A percentile compares a stretch with the other conserved stretches of the same genome.
phyloP scores from a whole-genome alignment of 2,329 filamentous ascomycete species.

The Colletotrichum lindemuthianum region DNA sequence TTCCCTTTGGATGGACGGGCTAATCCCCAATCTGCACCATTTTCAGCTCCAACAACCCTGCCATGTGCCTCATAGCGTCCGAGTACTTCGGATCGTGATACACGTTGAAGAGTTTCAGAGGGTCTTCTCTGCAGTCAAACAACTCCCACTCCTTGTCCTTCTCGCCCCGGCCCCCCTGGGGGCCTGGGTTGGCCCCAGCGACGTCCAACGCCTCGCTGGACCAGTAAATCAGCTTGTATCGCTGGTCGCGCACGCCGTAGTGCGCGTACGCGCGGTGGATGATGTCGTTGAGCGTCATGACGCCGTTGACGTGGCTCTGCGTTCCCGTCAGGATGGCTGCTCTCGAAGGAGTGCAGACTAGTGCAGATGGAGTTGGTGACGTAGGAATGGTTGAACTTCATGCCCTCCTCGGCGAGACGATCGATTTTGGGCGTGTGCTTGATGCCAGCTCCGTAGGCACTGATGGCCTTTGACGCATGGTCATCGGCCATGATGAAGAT shows the following conservation, averaged over 20 bases:
- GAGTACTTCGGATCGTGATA: slow-evolving; percentile 51
- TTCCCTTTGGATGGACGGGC: slow-evolving; percentile 43
- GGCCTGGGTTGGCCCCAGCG: slow-evolving; percentile 53
- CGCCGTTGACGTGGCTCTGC: slow-evolving; percentile 63
- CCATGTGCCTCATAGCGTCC: slow-evolving; percentile 53
- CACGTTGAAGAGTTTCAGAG: slow-evolving; percentile 59
- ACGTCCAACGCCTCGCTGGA: slow-evolving; percentile 61
- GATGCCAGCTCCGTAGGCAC: slow-evolving; percentile 60
- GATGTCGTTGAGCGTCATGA: slow-evolving; percentile 57
- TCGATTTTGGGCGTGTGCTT: slow-evolving; percentile 63
- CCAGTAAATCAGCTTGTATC: slow-evolving; percentile 67
- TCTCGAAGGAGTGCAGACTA: slow-evolving; percentile 63
- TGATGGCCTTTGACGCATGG: slow-evolving; percentile 61
- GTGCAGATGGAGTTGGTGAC: slow-evolving; percentile 65
- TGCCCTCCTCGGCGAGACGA: slow-evolving; percentile 58
- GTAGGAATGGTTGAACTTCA: slow-evolving; percentile 64
- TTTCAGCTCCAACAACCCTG: slow-evolving; percentile 54
- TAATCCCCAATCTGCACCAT: slow-evolving; percentile 64
- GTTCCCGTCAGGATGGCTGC: slow-evolving; percentile 61
- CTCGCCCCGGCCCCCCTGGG: too few species aligned
- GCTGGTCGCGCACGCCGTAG: slow-evolving; percentile 60
- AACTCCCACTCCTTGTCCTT: slow-evolving; percentile 63
- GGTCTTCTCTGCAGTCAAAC: slow-evolving; percentile 62
- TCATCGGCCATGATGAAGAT: slow-evolving; percentile 66
- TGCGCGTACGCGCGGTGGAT: slow-evolving; percentile 62